Conservation (phyloP, 2,329 filamentous ascomycete genomes). For the Chaetomium olivaceum region DNA sequence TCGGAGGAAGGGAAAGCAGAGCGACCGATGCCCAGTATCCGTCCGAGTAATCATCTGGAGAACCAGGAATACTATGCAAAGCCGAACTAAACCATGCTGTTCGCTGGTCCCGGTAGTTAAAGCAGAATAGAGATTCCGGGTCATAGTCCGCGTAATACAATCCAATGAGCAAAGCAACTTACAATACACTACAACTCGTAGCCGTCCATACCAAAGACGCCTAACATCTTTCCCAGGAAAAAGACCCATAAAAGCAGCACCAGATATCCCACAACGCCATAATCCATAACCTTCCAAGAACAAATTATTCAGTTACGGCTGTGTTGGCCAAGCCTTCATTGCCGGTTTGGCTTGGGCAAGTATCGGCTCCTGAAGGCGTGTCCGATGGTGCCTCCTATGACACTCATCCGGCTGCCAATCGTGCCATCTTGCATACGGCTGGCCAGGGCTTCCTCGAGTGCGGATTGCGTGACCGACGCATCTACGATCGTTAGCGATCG, state of each 20-base stretch:
- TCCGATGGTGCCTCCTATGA: slow-evolving; percentile 65
- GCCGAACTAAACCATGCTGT: background rate
- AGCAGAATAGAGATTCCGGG: background rate
- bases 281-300: background rate
- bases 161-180: background rate
- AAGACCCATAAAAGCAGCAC: background rate
- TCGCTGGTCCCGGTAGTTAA: background rate
- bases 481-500: slow-evolving; percentile 49
- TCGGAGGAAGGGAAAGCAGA: background rate
- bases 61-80: background rate
- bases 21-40: background rate
- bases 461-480: slow-evolving; percentile 77
- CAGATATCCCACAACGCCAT: background rate
- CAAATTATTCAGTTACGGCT: background rate
- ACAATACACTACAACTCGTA: background rate
- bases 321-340: slow-evolving; percentile 2
- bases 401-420: slow-evolving; percentile 65
- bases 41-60: background rate
- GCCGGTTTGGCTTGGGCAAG: slow-evolving; percentile 38
- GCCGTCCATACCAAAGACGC: background rate
- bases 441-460: slow-evolving; percentile 74
- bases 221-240: background rate
- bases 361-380: slow-evolving; percentile 66
- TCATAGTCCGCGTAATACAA: background rate
- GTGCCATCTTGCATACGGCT: slow-evolving; percentile 68